These are phyloP conservation scores for Candida pseudoviswanathii DNA, from an alignment of 1,139 yeast genomes.

Conservation along the genomic window DNA sequence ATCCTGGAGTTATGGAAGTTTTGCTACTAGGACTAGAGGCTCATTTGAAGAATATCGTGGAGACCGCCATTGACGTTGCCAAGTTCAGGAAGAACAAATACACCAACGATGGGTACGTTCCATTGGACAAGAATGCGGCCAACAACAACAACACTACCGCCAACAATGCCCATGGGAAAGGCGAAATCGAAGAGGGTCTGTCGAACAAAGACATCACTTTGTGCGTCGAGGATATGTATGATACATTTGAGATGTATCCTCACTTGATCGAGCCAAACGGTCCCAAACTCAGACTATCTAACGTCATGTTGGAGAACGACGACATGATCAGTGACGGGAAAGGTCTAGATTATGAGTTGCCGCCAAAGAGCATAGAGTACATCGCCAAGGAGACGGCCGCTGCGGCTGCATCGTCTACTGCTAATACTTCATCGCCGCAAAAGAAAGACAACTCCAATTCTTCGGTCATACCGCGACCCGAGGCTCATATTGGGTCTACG, in stretches of 20 bases:
- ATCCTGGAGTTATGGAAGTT: slow-evolving; percentile 74
- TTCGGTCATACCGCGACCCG: slow-evolving; percentile 15
- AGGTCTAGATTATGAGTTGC: slow-evolving; percentile 46
- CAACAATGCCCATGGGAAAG: not conserved
- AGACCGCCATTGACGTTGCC: slow-evolving; percentile 73
- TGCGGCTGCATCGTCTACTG: not conserved
- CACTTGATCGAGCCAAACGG: slow-evolving; percentile 71
- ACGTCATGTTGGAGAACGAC: slow-evolving; percentile 61
- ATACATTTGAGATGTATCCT: slow-evolving; percentile 65
- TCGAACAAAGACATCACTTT: slow-evolving; percentile 38
- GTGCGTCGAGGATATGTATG: slow-evolving; percentile 66
- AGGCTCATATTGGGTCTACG: slow-evolving; percentile 55
- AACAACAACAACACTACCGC: not conserved
- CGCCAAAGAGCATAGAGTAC: slow-evolving; percentile 24
- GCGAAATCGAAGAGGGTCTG: slow-evolving; percentile 11
- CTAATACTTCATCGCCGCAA: not conserved
- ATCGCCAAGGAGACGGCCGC: slow-evolving; percentile 7
- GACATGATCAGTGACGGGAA: slow-evolving; percentile 37
- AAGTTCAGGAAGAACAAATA: slow-evolving; percentile 60
- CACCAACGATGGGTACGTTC: slow-evolving; percentile 43
- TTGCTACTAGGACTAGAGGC: slow-evolving; percentile 76
- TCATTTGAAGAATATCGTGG: slow-evolving; percentile 74
- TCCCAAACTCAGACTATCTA: slow-evolving; percentile 52
- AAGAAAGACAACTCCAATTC: not conserved
- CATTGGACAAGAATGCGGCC: slow-evolving; percentile 6